Conservation (phyloP, 495 filamentous ascomycete species). For the Xylaria palmicola region DNA sequence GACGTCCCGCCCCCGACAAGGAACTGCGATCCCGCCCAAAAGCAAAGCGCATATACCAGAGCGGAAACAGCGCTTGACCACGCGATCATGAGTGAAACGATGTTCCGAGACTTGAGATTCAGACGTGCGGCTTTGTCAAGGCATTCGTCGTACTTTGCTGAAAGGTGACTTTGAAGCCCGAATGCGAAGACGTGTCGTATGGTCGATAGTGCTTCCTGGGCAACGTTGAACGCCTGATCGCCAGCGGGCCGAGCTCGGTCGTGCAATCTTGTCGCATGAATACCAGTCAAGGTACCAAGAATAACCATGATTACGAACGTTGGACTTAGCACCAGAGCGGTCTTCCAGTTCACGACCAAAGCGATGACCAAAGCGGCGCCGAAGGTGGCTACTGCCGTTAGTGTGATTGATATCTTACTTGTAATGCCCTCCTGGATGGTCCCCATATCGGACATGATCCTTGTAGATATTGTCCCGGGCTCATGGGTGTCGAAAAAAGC, state of each 20-base stretch:
- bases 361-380: slow-evolving; percentile 72
- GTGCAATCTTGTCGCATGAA: slow-evolving; percentile 19
- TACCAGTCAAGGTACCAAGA: slow-evolving; percentile 61
- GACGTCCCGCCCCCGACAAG: slow-evolving; percentile 56
- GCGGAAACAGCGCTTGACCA: slow-evolving; percentile 70
- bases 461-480: slow-evolving; percentile 33
- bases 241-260: not conserved
- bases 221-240: not conserved
- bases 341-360: slow-evolving; percentile 68
- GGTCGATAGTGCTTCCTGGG: slow-evolving; percentile 76
- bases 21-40: slow-evolving; percentile 78
- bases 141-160: slow-evolving; percentile 67
- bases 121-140: slow-evolving; percentile 62
- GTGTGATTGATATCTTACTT: slow-evolving; percentile 67
- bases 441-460: slow-evolving; percentile 48
- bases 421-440: slow-evolving; percentile 71
- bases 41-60: slow-evolving; percentile 73
- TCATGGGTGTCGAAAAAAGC: slow-evolving; percentile 42
- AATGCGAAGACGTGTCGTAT: slow-evolving; percentile 79
- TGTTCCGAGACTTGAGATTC: slow-evolving; percentile 64
- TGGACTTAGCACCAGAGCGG: slow-evolving; percentile 62
- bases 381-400: slow-evolving; percentile 68
- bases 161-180: slow-evolving; percentile 74
- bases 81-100: slow-evolving; percentile 67
- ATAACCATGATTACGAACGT: slow-evolving; percentile 64